These are phyloP conservation scores for Caryopteris hybrid DNA, from an alignment of 305 asterid species.

Conservation along the genomic window DNA sequence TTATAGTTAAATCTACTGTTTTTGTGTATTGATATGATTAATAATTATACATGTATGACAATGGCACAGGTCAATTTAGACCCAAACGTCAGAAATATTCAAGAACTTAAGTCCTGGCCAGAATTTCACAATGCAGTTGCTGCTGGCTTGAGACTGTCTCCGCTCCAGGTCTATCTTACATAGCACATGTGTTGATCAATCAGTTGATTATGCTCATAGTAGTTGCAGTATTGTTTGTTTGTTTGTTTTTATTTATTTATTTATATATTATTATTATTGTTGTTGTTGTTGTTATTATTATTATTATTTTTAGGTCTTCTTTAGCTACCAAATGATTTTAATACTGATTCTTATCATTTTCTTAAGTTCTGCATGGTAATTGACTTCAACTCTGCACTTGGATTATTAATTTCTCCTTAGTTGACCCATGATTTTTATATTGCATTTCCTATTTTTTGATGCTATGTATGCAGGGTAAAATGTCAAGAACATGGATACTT, in stretches of 20 bases:
- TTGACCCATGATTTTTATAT: not conserved
- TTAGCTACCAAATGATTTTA: not conserved
- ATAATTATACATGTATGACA: slow-evolving; percentile 13
- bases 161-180: slow-evolving; percentile 66
- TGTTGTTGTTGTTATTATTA: no score
- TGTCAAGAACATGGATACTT: slow-evolving; percentile 94
- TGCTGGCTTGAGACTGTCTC: slow-evolving; percentile 92
- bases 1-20: slow-evolving; percentile 3
- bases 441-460: slow-evolving; percentile 9
- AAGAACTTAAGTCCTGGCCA: slow-evolving; percentile 91
- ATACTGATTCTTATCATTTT: not conserved
- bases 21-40: slow-evolving; percentile 12
- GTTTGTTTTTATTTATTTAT: no score
- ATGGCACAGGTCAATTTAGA: slow-evolving; percentile 80
- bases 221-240: not conserved
- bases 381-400: slow-evolving; percentile 8
- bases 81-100: slow-evolving; percentile 78
- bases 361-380: slow-evolving; percentile 2
- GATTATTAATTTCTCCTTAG: not conserved
- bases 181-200: not conserved
- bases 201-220: not conserved
- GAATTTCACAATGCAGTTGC: slow-evolving; percentile 99
- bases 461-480: slow-evolving; percentile 63
- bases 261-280: no score
- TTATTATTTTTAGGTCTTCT: no score